A percentile compares a stretch with the other conserved stretches of the same genome.
Conservation (phyloP, 1,284 basidiomycete genomes). For the Megacollybia platyphylla region DNA sequence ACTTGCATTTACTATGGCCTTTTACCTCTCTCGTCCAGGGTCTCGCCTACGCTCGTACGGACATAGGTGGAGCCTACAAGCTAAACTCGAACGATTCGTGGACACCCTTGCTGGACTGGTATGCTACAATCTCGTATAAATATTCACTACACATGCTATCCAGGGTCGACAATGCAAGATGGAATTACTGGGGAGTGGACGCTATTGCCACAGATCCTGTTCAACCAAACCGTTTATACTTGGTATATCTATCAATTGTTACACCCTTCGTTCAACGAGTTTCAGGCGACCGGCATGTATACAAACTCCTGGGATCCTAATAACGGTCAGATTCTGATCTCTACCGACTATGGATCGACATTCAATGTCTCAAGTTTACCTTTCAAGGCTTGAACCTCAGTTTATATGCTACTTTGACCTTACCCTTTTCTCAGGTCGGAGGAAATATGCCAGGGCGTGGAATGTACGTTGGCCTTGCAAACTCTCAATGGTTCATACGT, state of each 20-base stretch:
- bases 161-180: conserved; percentile 27
- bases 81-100: conserved; percentile 48
- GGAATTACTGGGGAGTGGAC: conserved; percentile 58
- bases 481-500: background rate
- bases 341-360: conserved; percentile 41
- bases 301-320: conserved; percentile 57
- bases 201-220: conserved; percentile 53
- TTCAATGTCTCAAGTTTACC: conserved; percentile 38
- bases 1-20: background rate
- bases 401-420: background rate
- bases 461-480: conserved; percentile 12
- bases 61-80: conserved; percentile 54
- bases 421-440: conserved; percentile 1
- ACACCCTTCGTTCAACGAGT: background rate
- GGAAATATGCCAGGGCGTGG: conserved; percentile 57
- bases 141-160: background rate
- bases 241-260: conserved; percentile 16
- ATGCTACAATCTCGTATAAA: background rate
- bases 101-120: conserved; percentile 44
- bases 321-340: conserved; percentile 53
- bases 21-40: conserved; percentile 23
- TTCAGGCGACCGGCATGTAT: conserved; percentile 49
- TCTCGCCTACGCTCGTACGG: conserved; percentile 52
- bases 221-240: conserved; percentile 38
- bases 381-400: conserved; percentile 47